phyloP scores from a whole-genome alignment of 306 rosid genomes.

The Lathyrus tuberosus region DNA sequence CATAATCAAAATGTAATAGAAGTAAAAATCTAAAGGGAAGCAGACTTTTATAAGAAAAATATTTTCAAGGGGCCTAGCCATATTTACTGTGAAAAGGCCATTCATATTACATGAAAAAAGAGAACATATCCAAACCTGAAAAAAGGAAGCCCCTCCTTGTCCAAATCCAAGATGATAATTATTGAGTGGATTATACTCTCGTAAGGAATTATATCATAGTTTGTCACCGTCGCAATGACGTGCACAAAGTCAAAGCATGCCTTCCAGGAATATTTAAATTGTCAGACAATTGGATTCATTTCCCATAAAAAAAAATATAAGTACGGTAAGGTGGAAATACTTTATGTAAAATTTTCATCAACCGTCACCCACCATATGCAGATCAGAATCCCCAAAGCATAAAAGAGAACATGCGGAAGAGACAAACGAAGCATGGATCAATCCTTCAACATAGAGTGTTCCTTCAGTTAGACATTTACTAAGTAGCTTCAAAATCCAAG shows the following conservation, averaged over 20 bases:
- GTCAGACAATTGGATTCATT: conserved; percentile 40
- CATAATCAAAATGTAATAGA: not conserved
- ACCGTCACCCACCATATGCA: conserved; percentile 72
- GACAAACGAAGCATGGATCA: conserved; percentile 63
- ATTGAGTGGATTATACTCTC: conserved; percentile 69
- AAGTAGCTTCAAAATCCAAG: conserved; percentile 83
- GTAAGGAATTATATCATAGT: conserved; percentile 67
- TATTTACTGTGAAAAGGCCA: conserved; percentile 20
- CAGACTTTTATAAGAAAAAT: conserved; percentile 34
- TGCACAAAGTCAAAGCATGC: conserved; percentile 85
- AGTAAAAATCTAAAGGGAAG: conserved; percentile 30
- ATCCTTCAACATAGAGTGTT: conserved; percentile 85
- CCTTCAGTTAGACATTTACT: conserved; percentile 82
- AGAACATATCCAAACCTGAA: conserved; percentile 67
- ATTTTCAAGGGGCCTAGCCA: not conserved
- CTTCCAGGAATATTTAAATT: conserved; percentile 56
- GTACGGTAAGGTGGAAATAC: conserved; percentile 22
- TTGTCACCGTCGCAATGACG: conserved; percentile 60
- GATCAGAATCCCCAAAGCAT: conserved; percentile 81
- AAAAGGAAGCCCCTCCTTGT: conserved; percentile 84
- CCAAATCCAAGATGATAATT: conserved; percentile 64
- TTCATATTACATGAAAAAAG: conserved; percentile 6
- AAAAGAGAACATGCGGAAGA: conserved; percentile 72
- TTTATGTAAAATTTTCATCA: conserved; percentile 30
- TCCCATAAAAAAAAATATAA: not conserved